Evolutionary conservation across 805 yeast species (phyloP).

Genomic region (Candida methanosorbosa): DNA sequence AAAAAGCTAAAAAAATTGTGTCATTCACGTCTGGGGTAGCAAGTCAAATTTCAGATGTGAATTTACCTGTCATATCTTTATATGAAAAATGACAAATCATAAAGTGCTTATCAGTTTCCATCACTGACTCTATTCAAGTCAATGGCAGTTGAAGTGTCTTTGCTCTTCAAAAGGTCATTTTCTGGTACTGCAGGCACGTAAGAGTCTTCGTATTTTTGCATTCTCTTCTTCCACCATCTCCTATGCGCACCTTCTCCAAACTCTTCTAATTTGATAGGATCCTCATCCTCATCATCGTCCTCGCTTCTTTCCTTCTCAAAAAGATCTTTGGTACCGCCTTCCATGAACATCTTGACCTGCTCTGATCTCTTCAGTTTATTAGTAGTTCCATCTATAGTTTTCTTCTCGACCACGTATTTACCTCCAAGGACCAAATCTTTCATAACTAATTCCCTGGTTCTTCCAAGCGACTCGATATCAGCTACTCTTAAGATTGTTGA

Average conservation of each 20-base stretch:
- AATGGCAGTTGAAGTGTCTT: conserved; percentile 1
- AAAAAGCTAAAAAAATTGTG: no score
- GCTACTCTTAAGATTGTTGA: conserved; percentile 62
- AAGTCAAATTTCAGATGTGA: no score
- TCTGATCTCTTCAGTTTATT: neutral
- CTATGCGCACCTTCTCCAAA: conserved; percentile 22
- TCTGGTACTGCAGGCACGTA: conserved; percentile 1
- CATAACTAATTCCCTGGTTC: conserved; percentile 68
- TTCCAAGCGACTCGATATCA: conserved; percentile 67
- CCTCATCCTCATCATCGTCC: conserved; percentile 12
- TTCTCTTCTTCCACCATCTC: conserved; percentile 41
- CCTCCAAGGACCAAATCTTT: conserved; percentile 59
- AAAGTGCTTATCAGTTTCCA: neutral
- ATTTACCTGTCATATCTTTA: no score
- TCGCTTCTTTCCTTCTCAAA: conserved; percentile 10
- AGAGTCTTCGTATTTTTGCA: conserved; percentile 19
- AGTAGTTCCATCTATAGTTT: neutral
- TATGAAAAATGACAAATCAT: no score
- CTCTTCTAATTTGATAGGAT: conserved; percentile 23
- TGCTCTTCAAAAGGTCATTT: neutral
- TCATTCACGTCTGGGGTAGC: no score
- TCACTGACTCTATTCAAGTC: neutral
- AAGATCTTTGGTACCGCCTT: conserved; percentile 12
- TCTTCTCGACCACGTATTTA: conserved; percentile 26
- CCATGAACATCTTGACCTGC: conserved; percentile 4